phyloP scores from a whole-genome alignment of 495 filamentous ascomycete genomes.

The Trichoderma orchidacearum region DNA sequence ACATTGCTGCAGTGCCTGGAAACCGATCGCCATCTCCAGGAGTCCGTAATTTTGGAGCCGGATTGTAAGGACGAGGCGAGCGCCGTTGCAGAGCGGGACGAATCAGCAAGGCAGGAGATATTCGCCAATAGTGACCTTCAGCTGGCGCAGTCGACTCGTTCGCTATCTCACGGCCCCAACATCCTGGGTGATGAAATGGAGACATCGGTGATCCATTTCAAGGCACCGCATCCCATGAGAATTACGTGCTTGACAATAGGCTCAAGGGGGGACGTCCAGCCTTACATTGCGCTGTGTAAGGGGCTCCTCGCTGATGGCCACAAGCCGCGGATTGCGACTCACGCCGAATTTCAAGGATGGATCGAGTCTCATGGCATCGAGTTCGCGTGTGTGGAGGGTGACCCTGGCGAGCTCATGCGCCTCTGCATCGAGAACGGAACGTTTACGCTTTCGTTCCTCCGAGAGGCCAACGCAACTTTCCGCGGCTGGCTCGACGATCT shows the following conservation, averaged over 20 bases:
- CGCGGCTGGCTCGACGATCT: constrained; percentile 89
- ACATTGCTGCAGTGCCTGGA: constrained; percentile 69
- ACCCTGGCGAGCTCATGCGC: constrained; percentile 87
- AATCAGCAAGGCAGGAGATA: constrained; percentile 56
- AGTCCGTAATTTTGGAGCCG: constrained; percentile 53
- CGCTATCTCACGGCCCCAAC: constrained; percentile 44
- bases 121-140: constrained; percentile 40
- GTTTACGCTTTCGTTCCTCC: constrained; percentile 86
- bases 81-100: constrained; percentile 63
- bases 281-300: constrained; percentile 94
- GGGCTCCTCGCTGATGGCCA: constrained; percentile 81
- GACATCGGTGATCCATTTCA: constrained; percentile 90
- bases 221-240: constrained; percentile 65
- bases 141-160: constrained; percentile 36
- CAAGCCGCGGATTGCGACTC: constrained; percentile 76
- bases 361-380: constrained; percentile 84
- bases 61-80: constrained; percentile 61
- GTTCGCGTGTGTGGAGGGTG: constrained; percentile 75
- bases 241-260: constrained; percentile 94
- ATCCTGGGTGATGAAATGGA: constrained; percentile 86
- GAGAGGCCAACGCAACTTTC: constrained; percentile 76
- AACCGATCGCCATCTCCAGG: constrained; percentile 54
- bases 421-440: constrained; percentile 96
- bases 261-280: constrained; percentile 90
- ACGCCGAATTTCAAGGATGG: constrained; percentile 81